Base-by-base conservation (phyloP, 2,329 filamentous ascomycete genomes). In the Lecanicillium sp. region DNA sequence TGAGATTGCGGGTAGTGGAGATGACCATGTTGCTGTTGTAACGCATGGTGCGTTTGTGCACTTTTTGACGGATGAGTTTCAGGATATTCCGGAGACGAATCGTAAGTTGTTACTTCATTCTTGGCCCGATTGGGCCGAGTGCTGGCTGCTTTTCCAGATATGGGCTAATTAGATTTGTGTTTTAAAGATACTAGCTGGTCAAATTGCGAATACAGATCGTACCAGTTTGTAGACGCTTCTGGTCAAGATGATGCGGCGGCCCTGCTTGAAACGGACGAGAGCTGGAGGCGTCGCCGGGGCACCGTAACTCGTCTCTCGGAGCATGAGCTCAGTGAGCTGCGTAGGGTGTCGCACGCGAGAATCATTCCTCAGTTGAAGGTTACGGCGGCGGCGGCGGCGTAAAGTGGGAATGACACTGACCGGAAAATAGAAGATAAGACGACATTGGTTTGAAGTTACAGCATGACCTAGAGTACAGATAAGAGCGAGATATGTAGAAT, bases 41-140 rank as follows among this genome's bases (percentile, higher is more conserved):
- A 83, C 85, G 3, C 88, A 94, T 51, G 88, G 88, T 2, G 85
- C 83, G 1, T 84, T 89, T 49, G 56, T 94, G 51, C 88, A 95
- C 57, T 94, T 86, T 51, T 64, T 95, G 45, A 92, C 85, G 0
- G 76, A 88, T 48, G 87, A 94, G 52, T 94, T 80, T 77, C 68
- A 77, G 38, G 83, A 78, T 30, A 71, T 73, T 17, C 55, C 61
- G 50, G 50, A 66, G 4, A 50, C 51, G 1, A 45, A 44, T 42
- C 63, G 68, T 70, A 57, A 40, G 66, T 54, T 20, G 37, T n/a
- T n/a, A n/a, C n/a, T n/a, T n/a, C n/a, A n/a, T n/a, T n/a, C n/a
- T n/a, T n/a, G n/a, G n/a, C n/a, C n/a, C n/a, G n/a, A n/a, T n/a
- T n/a, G n/a, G n/a, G n/a, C n/a, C n/a, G n/a, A n/a, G n/a, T n/a